phyloP scores from a whole-genome alignment of 139 green algal genomes.

The Chlamydomonas urium region DNA sequence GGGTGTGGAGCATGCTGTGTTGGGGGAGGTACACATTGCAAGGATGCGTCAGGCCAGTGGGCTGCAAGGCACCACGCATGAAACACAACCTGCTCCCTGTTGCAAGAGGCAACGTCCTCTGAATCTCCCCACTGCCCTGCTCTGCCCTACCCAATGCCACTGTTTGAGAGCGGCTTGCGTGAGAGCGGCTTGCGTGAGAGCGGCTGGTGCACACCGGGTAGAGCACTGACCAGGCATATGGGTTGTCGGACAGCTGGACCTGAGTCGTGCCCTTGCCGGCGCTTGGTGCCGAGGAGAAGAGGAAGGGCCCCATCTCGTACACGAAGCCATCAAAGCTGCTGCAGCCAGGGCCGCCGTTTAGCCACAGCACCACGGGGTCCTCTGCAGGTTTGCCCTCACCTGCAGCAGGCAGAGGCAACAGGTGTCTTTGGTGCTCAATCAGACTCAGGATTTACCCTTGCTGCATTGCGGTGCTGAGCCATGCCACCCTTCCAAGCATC shows the following conservation, averaged over 20 bases:
- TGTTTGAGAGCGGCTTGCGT: no score
- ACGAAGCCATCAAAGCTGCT: slow-evolving; percentile 54
- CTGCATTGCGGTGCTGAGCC: background rate
- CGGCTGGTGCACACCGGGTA: no score
- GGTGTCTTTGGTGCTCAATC: background rate
- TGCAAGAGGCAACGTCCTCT: no score
- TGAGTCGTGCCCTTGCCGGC: background rate
- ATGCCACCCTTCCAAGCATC: background rate
- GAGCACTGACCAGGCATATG: background rate
- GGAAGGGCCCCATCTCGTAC: slow-evolving; percentile 43
- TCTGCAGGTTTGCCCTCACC: slow-evolving; percentile 12
- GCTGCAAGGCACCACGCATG: no score
- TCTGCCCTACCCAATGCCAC: no score
- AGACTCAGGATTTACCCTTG: background rate
- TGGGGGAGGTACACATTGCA: no score
- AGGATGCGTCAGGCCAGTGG: no score
- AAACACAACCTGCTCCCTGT: no score
- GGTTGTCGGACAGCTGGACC: slow-evolving; percentile 8
- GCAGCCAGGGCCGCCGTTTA: slow-evolving; percentile 43
- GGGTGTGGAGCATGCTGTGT: no score
- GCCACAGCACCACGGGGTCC: slow-evolving; percentile 40
- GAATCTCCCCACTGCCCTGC: no score
- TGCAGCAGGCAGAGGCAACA: background rate
- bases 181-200: no score
- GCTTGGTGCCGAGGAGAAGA: slow-evolving; percentile 8